Evolutionary conservation across 495 filamentous ascomycete species (phyloP), one percentile per base, ranked within the genome.

Genomic region (Aspergillus cristatus): DNA sequence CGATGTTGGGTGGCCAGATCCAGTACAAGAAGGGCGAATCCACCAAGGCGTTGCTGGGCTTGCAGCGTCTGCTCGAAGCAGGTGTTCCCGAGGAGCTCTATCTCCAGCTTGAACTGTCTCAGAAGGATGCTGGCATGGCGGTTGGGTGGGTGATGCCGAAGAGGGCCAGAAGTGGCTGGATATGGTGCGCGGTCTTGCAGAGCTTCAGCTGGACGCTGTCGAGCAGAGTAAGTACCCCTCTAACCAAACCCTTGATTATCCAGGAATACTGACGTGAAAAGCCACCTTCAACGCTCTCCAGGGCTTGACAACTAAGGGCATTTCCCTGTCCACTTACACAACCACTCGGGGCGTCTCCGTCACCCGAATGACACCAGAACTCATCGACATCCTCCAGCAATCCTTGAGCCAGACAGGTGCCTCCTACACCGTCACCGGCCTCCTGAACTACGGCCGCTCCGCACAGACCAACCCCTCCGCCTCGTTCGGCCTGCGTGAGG

Each of bases 251-350:
- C 34, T 24, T 22, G 11, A 18, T n/a, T 13, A 13, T 7, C 0
- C 13, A 22, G 5, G n/a, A 28, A 10, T 28, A 20, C 34, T 37
- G 13, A 37, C 18, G 13, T 34, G 4, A 24, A 24, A 4, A 37
- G 34, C 34, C 18, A 37, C 34, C 34, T 37, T 37, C 18, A 37
- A 37, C 8, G 34, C 34, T 12, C 28, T 37, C 34, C 34, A 37
- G n/a, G 34, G 34, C n/a, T 25, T 26, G 8, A 37, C 34, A 0
- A 18, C 34, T n/a, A 17, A 26, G 15, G 20, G 24, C 12, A 26
- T 37, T 6, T 14, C 24, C n/a, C 20, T 26, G 20, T 26, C 34
- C n/a, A 20, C 28, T 6, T 16, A 37, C 34, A 26, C 28, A 12
- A 26, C 20, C 34, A 37, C 34, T n/a, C 34, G 34, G 11, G 28